These are phyloP conservation scores for Castanopsis chinensis DNA, from an alignment of 306 rosid genomes.

Conservation along the genomic window DNA sequence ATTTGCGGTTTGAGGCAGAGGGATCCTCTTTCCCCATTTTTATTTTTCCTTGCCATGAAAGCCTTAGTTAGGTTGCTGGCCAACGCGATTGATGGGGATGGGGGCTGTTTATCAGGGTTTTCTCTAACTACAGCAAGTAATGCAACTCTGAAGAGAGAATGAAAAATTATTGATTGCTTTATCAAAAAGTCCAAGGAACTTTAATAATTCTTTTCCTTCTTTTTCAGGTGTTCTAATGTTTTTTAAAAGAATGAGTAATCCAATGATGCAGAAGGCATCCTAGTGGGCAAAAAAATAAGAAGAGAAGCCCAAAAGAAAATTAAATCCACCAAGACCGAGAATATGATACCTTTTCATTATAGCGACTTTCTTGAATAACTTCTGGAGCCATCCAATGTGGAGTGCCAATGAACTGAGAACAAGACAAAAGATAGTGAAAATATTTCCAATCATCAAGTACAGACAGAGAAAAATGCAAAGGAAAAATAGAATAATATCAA, in stretches of 20 bases:
- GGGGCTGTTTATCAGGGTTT: no score
- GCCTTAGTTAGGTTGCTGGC: no score
- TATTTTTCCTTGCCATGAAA: no score
- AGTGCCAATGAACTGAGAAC: constrained; percentile 89
- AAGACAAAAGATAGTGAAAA: constrained; percentile 29
- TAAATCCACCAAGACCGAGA: constrained; percentile 14
- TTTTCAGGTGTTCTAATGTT: background rate
- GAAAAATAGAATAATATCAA: background rate
- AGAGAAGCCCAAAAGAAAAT: constrained; percentile 22
- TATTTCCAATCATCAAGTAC: constrained; percentile 19
- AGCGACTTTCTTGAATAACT: constrained; percentile 99
- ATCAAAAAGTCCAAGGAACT: background rate
- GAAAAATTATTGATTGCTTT: no score
- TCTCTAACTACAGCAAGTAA: no score
- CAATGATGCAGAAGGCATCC: constrained; percentile 12
- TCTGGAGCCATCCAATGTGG: constrained; percentile 99
- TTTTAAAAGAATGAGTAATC: background rate
- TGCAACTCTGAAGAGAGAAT: no score
- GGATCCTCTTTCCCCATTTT: no score
- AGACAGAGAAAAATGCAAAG: background rate
- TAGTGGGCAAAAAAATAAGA: constrained; percentile 17
- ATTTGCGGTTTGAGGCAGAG: no score
- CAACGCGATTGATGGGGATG: no score
- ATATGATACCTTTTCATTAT: constrained; percentile 80
- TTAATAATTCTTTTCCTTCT: background rate